Evolutionary conservation across 352 stramenopile species (phyloP), one percentile per base, ranked within the genome.

Genomic region (Pythium diclinum): DNA sequence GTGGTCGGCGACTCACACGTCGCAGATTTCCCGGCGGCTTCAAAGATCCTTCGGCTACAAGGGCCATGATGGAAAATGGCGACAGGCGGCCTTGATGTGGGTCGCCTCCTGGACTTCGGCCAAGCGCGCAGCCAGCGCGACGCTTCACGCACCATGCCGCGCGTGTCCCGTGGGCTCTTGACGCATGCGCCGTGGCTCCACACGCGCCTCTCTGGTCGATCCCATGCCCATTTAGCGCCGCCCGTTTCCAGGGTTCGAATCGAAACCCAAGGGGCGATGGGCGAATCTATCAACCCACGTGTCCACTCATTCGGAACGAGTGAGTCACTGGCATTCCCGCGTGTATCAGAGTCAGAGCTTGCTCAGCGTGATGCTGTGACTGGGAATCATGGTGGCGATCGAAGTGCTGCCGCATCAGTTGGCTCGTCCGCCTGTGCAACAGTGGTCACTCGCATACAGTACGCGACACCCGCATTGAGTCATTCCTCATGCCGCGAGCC

Each of bases 91-190:
- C 42, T 17, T 30, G 44, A 28, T 19, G 21, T 28, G 42, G 42
- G 42, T 48, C 16, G 13, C n/a, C 17, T 25, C 42, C 44, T 51
- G 44, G 19, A 51, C 44, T 51, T 51, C 44, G 44, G 44, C 17
- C 44, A 51, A 51, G 44, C 44, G 14, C 21, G 44, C 44, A 51
- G 44, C 48, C 48, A 55, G 48, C 48, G 44, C 44, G 19, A 55
- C 28, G 48, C 48, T 55, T 55, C 48, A 55, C n/a, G 21, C 48
- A 55, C 19, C 48, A 55, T n/a, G 47, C 21, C 21, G 47, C 48
- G 48, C 48, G 48, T 33, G 28, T 55, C 48, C 10, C 44, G 19
- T 51, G 17, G 44, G 5, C 3, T 5, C 44, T 23, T 16, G 42
- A 25, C n/a, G 42, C 42, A 19, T n/a, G 11, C 13, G 11, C 8